Evolutionary conservation across 306 rosid genomes (phyloP), one percentile per base, ranked within the genome.

Genomic region (Rubus parviflorus): DNA sequence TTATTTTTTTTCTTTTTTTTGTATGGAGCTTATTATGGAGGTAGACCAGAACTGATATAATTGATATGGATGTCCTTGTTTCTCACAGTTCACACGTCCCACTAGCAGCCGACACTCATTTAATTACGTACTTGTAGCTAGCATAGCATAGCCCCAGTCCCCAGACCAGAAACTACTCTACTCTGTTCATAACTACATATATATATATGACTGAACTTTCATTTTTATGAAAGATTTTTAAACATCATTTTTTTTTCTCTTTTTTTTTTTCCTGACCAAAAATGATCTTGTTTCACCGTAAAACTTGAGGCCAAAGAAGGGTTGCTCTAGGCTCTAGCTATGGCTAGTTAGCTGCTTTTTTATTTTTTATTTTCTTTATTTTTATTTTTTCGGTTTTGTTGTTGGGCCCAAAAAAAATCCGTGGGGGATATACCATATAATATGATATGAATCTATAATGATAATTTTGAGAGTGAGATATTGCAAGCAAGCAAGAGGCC

Each of bases 61-160:
- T 15, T 70, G 75, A 70, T 48, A 37, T 54, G 46, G 52, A 38
- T 7, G 64, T 72, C 64, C 75, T 30, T 49, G 75, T 70, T 70
- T 20, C 57, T 72, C 52, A 7, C 20, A 38, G 76, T 54, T 40
- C 45, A 40, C 12, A 11, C 19, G 65, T 54, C 49, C 76, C 66
- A 40, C 76, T 66, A 52, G 60, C 64, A 4, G 61, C 6, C 74
- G 12, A 72, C 75, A 38, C 63, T 16, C 63, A 70, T 49, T 72
- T 53, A 52, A 72, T 72, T 72, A 4, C 43, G 37, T 51, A 71
- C 75, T 71, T 53, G 16, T 37, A 51, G 35, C 35, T 30, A 30
- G 35, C 2, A 30, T 30, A 30, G 4, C 22, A 70, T 1, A 69
- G 13, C 73, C 42, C 45, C 60, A 25, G 1, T 23, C 43, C 58